Conservation (phyloP, 495 filamentous ascomycete species). For the Xylaria palmicola region DNA sequence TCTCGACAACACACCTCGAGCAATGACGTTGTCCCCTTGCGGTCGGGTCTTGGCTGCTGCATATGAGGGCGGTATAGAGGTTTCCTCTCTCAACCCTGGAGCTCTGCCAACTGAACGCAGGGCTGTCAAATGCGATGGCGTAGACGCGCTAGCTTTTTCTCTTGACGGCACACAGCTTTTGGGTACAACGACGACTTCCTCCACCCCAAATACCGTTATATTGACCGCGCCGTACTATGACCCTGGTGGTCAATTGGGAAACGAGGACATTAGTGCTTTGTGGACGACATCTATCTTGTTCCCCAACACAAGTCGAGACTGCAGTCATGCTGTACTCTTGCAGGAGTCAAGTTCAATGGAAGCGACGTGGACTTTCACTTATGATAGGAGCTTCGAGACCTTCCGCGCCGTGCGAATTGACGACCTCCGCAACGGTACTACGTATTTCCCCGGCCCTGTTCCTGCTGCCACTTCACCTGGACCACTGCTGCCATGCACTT, state of each 20-base stretch:
- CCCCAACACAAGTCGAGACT: slow-evolving; percentile 71
- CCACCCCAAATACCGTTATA: slow-evolving; percentile 68
- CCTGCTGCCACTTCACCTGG: slow-evolving; percentile 42
- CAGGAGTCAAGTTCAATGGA: slow-evolving; percentile 69
- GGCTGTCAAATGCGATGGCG: slow-evolving; percentile 76
- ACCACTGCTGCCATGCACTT: slow-evolving; percentile 60
- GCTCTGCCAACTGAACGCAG: slow-evolving; percentile 66
- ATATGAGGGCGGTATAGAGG: slow-evolving; percentile 82
- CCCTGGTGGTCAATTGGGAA: slow-evolving; percentile 53
- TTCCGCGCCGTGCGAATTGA: slow-evolving; percentile 76
- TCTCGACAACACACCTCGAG: slow-evolving; percentile 71
- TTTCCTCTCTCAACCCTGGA: slow-evolving; percentile 67
- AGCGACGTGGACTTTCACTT: slow-evolving; percentile 75
- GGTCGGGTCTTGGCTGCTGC: slow-evolving; percentile 83
- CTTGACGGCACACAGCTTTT: slow-evolving; percentile 81
- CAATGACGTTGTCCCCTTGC: slow-evolving; percentile 76
- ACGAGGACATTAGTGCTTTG: slow-evolving; percentile 69
- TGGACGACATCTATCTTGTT: slow-evolving; percentile 92
- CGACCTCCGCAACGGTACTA: slow-evolving; percentile 71
- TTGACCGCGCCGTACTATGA: slow-evolving; percentile 80
- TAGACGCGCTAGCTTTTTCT: slow-evolving; percentile 79
- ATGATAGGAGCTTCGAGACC: slow-evolving; percentile 71
- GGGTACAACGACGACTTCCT: slow-evolving; percentile 67
- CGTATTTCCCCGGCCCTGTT: slow-evolving; percentile 76
- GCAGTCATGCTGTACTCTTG: slow-evolving; percentile 73